phyloP scores from a whole-genome alignment of 768 basidiomycete genomes.

The Lentinula detonsa region DNA sequence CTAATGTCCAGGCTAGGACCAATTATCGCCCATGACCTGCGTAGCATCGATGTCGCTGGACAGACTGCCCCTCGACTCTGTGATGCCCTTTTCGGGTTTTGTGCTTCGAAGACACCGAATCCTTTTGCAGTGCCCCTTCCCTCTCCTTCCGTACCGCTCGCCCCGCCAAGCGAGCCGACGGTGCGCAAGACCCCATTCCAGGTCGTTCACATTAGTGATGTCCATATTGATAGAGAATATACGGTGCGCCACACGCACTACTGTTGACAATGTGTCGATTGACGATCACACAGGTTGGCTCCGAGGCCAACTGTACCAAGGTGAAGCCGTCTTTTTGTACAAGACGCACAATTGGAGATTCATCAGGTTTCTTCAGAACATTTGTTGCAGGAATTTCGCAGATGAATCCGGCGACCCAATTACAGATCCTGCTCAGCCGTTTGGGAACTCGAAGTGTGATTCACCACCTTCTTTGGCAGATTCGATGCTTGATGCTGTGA shows the following conservation, averaged over 20 bases:
- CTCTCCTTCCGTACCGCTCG: constrained; percentile 8
- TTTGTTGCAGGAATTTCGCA: constrained; percentile 29
- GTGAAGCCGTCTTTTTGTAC: background rate
- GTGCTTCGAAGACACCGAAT: constrained; percentile 20
- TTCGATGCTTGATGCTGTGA: constrained; percentile 27
- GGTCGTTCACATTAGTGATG: constrained; percentile 32
- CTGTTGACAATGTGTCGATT: background rate
- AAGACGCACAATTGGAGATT: background rate
- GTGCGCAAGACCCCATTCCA: constrained; percentile 19
- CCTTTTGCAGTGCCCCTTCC: constrained; percentile 21
- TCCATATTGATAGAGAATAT: constrained; percentile 33
- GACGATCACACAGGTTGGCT: constrained; percentile 17
- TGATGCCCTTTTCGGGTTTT: constrained; percentile 31
- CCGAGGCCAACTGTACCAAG: constrained; percentile 30
- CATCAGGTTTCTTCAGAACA: constrained; percentile 8
- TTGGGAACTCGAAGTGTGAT: constrained; percentile 28
- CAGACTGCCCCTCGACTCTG: constrained; percentile 29
- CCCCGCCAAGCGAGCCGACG: constrained; percentile 12
- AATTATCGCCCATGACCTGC: constrained; percentile 32
- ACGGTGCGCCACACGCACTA: constrained; percentile 14
- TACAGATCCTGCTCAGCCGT: constrained; percentile 23
- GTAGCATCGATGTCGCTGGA: constrained; percentile 23
- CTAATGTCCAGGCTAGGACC: constrained; percentile 25
- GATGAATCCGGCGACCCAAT: constrained; percentile 14
- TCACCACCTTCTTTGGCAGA: constrained; percentile 26